Base-by-base conservation (phyloP, 305 asterid genomes). In the Striga hermonthica region DNA sequence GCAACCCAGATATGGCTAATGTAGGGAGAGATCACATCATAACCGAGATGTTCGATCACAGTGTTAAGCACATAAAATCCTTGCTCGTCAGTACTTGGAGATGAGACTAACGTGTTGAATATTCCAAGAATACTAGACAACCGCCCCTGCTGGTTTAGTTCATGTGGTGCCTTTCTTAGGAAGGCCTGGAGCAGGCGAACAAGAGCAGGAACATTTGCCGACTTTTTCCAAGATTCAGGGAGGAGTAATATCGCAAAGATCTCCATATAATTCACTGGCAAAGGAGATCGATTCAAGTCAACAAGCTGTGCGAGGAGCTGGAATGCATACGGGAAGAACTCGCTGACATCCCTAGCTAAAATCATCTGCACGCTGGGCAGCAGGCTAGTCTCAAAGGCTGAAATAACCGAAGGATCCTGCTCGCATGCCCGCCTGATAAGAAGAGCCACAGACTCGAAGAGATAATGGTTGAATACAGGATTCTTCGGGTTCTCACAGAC, bases 61-160 rank as follows among this genome's bases (percentile, higher is more conserved):
- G 98, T 88, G 80, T 90, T 90, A 49, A 93, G 95, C 86, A 93
- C 91, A 75, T 86, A 88, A 81, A 93, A 90, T 35, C 96, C 98
- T 60, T 93, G 98, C 66, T 86, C 95, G 68, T 78, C 96, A 61
- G 94, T 83, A 80, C 85, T 81, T 22, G 86, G 75, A 73, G 89
- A 83, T 43, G 82, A 69, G 73, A 93, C 78, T 60, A 93, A 76
- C 7, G 79, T 82, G 75, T 78, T 74, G 66, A 90, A 93, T 64
- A 93, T 90, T 65, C 96, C 96, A 52, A 93, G 91, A 65, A 93
- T 86, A 69, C 67, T 81, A 54, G 88, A 66, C 64, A 93, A 74
- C 31, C 86, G 76, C 44, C 87, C 97, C 72, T 90, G 90, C 82
- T 86, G 95, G 76, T 79, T 88, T 56, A 93, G 84, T 76, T 90